Evolutionary conservation across 805 yeast species (phyloP), one percentile per base, ranked within the genome.

Genomic region (Debaryomyces maramus): DNA sequence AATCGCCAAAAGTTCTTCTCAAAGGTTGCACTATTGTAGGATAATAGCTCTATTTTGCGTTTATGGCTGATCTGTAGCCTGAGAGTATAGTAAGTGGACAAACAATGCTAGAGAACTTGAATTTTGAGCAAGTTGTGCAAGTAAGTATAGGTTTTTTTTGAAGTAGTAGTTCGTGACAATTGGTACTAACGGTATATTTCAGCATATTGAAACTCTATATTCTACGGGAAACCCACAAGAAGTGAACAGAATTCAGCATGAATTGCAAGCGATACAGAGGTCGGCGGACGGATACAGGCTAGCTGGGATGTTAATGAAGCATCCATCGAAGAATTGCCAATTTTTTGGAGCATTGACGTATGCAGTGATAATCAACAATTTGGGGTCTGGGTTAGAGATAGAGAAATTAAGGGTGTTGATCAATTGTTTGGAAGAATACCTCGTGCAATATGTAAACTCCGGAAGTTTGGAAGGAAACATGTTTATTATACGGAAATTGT

Each of bases 301-400:
- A 17, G 95, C 90, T 0, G 69, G 73, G 24, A 48, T 60, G 28
- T 65, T 88, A 15, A 62, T 88, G 43, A 44, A 34, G 45, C 53
- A 56, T 2, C 52, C 55, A 3, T 70, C 77, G 1, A 48, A 64
- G 32, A 76, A 75, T 41, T 77, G 81, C 45, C 78, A 80, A 52
- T 88, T 83, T 56, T 83, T 88, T 52, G 96, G 95, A 0, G 95
- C 95, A 0, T 70, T 85, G 41, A 88, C 96, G 0, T 80, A 78
- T 43, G 75, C 88, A 0, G 93, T 88, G 4, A 67, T 73, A 46
- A 59, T 84, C 32, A 78, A 77, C 19, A 16, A 13, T 6, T 16
- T 19, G 19, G 15, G 29, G 3, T 18, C 21, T 23, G 16, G 22
- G 10, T 22, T 22, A 11, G 23, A 16, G 4, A 13, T 11, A 14